Evolutionary conservation across 202 grass and related monocot species (phyloP), one percentile per base, ranked within the genome.

Genomic region (Miscanthus sacchariflorus): DNA sequence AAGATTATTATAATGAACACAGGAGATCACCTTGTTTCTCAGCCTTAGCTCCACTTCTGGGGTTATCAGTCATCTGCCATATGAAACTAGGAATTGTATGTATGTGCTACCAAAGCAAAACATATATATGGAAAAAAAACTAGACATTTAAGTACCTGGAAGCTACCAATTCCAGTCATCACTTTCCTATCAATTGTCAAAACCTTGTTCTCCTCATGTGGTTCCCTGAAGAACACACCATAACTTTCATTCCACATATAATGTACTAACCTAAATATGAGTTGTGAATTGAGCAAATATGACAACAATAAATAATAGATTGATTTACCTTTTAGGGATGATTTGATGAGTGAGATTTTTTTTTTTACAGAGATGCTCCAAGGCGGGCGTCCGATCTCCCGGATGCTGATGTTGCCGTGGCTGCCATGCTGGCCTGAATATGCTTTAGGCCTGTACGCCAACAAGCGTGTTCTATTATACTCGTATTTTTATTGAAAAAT

Each of bases 141-240:
- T 40, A 59, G 35, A 56, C 2, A 39, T 66, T 52, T 27, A 82
- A 82, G 72, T 72, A 91, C 89, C 74, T 74, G 45, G 24, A 64
- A 35, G 28, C 3, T 70, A 71, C 71, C 74, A 76, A 81, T 59
- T 64, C 46, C 80, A 65, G n/a, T 46, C 70, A 84, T 18, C 48
- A 91, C 0, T 21, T 84, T 48, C 46, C 84, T 91, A 87, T 73
- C 80, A 61, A 91, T 40, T 84, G 84, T 17, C 25, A 61, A 3
- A 49, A 49, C 46, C 12, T 49, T 49, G 46, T 49, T 14, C 58
- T 84, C 80, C 81, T 91, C 81, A 75, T 68, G 6, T 49, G 27
- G 85, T 76, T 87, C 76, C 75, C 89, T 91, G 27, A 48, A 87
- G 5, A 69, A 79, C 65, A 17, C 66, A 87, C 17, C 24, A 87